Evolutionary conservation across 768 basidiomycete genomes (phyloP).

Genomic region (Clathrus columnatus): DNA sequence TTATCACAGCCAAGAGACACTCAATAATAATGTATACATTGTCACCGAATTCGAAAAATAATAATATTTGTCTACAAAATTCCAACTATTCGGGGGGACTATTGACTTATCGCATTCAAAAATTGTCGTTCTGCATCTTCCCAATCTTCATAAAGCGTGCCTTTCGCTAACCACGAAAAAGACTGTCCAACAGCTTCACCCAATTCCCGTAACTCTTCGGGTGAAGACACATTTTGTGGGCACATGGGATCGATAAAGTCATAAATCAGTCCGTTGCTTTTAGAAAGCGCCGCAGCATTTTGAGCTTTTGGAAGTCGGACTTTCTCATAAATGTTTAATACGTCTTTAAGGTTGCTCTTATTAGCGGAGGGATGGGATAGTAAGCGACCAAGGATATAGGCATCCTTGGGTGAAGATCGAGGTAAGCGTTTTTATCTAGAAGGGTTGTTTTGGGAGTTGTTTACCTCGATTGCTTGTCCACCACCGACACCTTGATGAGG

Average conservation of each 20-base stretch:
- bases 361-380: slow-evolving; percentile 19
- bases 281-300: background rate
- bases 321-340: slow-evolving; percentile 24
- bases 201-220: background rate
- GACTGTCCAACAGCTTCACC: background rate
- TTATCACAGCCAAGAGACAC: no score
- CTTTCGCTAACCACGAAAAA: background rate
- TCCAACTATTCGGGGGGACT: no score
- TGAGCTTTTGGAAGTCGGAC: slow-evolving; percentile 19
- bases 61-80: no score
- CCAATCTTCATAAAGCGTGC: background rate
- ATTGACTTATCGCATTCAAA: no score
- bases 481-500: slow-evolving; percentile 41
- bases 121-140: no score
- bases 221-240: no score
- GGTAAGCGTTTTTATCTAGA: no score
- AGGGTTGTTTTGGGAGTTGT: no score
- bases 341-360: slow-evolving; percentile 17
- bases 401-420: no score
- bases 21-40: no score
- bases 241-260: background rate
- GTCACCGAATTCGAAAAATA: no score
- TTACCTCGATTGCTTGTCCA: slow-evolving; percentile 42
- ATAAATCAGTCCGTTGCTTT: background rate
- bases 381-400: slow-evolving; percentile 23